Percentiles rank a stretch among this genome's conserved stretches.
These are phyloP conservation scores for Coemansia sp. DNA, from an alignment of 192 early-diverging fungal genomes.

Conservation along the genomic window DNA sequence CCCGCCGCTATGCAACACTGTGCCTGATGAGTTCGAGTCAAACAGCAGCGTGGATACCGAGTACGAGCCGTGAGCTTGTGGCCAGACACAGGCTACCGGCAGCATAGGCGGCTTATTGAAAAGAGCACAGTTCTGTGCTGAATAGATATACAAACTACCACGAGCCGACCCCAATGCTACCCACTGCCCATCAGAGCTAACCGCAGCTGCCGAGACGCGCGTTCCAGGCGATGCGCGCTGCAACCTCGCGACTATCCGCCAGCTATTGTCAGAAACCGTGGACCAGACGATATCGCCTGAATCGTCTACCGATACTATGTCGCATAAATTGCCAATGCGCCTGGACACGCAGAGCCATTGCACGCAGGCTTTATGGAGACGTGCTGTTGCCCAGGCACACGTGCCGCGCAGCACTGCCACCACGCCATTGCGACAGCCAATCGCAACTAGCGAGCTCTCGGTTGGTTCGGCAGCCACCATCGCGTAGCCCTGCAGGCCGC, in stretches of 20 bases:
- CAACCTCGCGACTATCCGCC: background rate
- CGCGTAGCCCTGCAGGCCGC: background rate
- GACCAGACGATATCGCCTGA: slow-evolving; percentile 1
- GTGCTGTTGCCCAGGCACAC: background rate
- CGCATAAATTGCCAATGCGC: background rate
- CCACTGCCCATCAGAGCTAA: slow-evolving; percentile 8
- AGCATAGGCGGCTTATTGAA: background rate
- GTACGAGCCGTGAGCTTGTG: slow-evolving; percentile 7
- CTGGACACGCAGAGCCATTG: background rate
- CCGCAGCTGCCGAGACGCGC: slow-evolving; percentile 13
- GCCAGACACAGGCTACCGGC: background rate
- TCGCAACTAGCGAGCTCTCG: background rate
- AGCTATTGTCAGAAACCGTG: background rate
- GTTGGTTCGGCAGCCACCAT: background rate
- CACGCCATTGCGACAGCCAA: background rate
- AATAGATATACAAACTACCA: slow-evolving; percentile 14
- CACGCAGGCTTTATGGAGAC: background rate
- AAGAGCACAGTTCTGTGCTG: no score
- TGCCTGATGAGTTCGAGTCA: background rate
- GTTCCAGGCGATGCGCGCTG: slow-evolving; percentile 1
- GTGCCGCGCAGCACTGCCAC: background rate
- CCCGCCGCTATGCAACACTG: slow-evolving; percentile 13
- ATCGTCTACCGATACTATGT: slow-evolving; percentile 6
- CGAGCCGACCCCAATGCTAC: slow-evolving; percentile 10
- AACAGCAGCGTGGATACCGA: slow-evolving; percentile 9